Percentiles rank a stretch among this genome's conserved stretches.
Conservation (phyloP, 306 rosid genomes). For the Cucurbita moschata region DNA sequence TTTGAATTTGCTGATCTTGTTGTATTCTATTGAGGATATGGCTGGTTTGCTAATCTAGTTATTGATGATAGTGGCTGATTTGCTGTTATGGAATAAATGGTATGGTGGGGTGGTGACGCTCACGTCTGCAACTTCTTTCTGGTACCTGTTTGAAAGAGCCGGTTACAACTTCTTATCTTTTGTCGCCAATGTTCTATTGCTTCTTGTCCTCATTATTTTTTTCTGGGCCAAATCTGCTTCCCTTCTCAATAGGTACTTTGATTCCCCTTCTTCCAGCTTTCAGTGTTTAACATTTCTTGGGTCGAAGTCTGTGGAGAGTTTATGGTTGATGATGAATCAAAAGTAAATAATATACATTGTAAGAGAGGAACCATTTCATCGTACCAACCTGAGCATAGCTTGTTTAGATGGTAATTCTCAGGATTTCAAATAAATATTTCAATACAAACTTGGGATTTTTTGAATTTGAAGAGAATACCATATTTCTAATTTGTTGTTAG, state of each 20-base stretch:
- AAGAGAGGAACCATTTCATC: not conserved
- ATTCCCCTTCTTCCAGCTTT: not conserved
- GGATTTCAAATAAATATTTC: not conserved
- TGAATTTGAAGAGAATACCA: not conserved
- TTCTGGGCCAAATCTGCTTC: slow-evolving; percentile 96
- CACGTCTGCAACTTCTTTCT: slow-evolving; percentile 45
- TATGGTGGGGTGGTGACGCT: slow-evolving; percentile 43
- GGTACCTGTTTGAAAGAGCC: slow-evolving; percentile 76
- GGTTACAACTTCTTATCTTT: slow-evolving; percentile 78
- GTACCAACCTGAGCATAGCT: not conserved
- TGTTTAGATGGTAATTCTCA: not conserved
- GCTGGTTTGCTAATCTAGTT: not conserved
- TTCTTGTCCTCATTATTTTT: slow-evolving; percentile 74
- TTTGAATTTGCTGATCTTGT: not conserved
- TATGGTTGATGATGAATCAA: not conserved
- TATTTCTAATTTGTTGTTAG: not conserved
- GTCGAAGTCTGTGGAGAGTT: not conserved
- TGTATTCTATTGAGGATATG: not conserved
- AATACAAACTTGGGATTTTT: not conserved
- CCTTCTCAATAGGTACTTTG: slow-evolving; percentile 69
- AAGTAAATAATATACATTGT: not conserved
- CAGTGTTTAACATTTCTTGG: not conserved
- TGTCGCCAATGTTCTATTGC: slow-evolving; percentile 71
- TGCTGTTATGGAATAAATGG: slow-evolving; percentile 84
- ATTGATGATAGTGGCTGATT: slow-evolving; percentile 58